phyloP scores from a whole-genome alignment of 768 basidiomycete species.

The Royoungia palumana region DNA sequence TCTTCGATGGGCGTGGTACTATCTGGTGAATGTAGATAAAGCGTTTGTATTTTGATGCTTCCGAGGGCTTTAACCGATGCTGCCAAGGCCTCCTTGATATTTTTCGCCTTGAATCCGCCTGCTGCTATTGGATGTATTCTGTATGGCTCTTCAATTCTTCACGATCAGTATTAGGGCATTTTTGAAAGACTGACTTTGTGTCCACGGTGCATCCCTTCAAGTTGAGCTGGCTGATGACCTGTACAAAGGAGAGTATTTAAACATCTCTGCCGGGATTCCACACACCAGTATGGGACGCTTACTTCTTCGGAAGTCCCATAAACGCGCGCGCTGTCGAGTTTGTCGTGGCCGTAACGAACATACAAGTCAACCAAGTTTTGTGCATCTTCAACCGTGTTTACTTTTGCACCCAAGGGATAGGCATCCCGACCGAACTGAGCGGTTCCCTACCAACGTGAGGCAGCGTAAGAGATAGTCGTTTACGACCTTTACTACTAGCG shows the following conservation, averaged over 20 bases:
- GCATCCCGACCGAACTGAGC: conserved; percentile 14
- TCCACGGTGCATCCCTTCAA: conserved; percentile 18
- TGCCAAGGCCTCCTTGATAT: neutral
- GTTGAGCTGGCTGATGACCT: conserved; percentile 16
- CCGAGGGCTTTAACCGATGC: neutral
- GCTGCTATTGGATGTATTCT: conserved; percentile 34
- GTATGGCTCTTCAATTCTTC: neutral
- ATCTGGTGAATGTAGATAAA: conserved; percentile 35
- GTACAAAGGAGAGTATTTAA: neutral
- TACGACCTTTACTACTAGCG: neutral
- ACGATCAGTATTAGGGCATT: neutral
- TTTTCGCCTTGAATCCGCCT: neutral
- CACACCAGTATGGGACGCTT: neutral
- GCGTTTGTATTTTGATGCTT: conserved; percentile 2
- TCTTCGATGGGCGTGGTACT: conserved; percentile 44
- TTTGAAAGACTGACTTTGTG: conserved; percentile 13
- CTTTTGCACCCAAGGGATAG: conserved; percentile 3
- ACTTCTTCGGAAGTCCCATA: conserved; percentile 19
- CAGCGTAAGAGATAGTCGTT: neutral
- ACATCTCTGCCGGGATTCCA: no score
- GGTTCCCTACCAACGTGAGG: conserved; percentile 7
- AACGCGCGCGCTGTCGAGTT: conserved; percentile 9
- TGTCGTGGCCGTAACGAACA: conserved; percentile 11
- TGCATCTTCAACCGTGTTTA: conserved; percentile 12
- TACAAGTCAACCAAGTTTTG: conserved; percentile 21